Conservation (phyloP, 768 basidiomycete species). For the Nevesoporus exiguus region DNA sequence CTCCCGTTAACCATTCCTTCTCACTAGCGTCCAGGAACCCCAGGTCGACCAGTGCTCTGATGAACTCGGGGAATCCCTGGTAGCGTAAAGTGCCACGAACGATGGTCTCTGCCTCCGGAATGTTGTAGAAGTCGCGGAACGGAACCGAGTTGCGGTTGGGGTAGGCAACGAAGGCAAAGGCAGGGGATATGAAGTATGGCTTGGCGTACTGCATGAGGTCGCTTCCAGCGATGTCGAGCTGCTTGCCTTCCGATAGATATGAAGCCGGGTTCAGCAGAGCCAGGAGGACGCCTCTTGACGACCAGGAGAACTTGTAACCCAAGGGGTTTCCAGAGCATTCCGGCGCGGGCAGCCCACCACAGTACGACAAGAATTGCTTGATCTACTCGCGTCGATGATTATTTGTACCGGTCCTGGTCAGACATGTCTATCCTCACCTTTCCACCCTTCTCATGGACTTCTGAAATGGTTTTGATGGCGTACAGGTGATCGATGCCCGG, state of each 20-base stretch:
- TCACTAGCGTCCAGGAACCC: constrained; percentile 78
- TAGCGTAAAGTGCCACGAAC: constrained; percentile 92
- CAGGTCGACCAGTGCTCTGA: constrained; percentile 79
- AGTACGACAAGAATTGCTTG: constrained; percentile 91
- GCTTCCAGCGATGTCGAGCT: constrained; percentile 64
- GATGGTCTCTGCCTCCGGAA: constrained; percentile 91
- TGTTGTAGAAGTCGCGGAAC: constrained; percentile 88
- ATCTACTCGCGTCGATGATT: constrained; percentile 44
- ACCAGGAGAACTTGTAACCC: constrained; percentile 99
- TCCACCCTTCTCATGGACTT: constrained; percentile 92
- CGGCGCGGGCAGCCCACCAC: constrained; percentile 92
- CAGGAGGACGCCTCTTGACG: constrained; percentile 91
- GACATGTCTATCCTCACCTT: constrained; percentile 52
- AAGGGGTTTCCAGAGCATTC: constrained; percentile 91
- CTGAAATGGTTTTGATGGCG: constrained; percentile 89
- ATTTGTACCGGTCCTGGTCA: background rate
- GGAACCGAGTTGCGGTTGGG: constrained; percentile 93
- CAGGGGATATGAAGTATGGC: constrained; percentile 93
- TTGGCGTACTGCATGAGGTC: constrained; percentile 90
- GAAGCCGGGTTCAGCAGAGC: constrained; percentile 90
- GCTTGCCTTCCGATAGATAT: constrained; percentile 65
- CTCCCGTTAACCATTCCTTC: constrained; percentile 75
- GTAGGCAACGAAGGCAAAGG: constrained; percentile 94
- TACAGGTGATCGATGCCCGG: constrained; percentile 94
- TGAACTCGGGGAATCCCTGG: constrained; percentile 96